Conservation (phyloP, 2,329 filamentous ascomycete genomes). For the Claviceps cyperi region DNA sequence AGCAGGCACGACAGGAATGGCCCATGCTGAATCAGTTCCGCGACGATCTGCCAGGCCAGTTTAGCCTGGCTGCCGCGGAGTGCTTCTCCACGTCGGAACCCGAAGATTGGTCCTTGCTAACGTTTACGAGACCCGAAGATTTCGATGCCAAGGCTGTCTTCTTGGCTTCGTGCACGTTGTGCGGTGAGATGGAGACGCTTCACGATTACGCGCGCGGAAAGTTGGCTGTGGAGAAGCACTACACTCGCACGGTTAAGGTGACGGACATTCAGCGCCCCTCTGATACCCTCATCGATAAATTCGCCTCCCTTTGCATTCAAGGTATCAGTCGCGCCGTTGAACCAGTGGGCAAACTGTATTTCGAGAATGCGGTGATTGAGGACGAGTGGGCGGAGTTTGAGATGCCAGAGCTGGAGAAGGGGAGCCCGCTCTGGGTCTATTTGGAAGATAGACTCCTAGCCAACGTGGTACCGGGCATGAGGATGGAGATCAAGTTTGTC, state of each 20-base stretch:
- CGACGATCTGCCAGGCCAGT: conserved; percentile 52
- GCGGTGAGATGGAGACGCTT: conserved; percentile 19
- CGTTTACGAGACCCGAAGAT: conserved; percentile 20
- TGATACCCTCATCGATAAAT: conserved; percentile 24
- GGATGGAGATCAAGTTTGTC: conserved; percentile 39
- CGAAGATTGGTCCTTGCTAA: conserved; percentile 16
- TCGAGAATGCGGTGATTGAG: conserved; percentile 31
- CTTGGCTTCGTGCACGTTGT: conserved; percentile 28
- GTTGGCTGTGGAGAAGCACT: conserved; percentile 25
- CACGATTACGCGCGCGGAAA: conserved; percentile 11
- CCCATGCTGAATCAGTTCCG: conserved; percentile 39
- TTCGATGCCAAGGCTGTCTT: conserved; percentile 28
- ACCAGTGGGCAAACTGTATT: conserved; percentile 29
- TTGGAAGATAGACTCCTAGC: conserved; percentile 45
- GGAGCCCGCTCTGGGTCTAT: conserved; percentile 34
- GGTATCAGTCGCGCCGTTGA: conserved; percentile 19
- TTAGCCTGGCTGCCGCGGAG: conserved; percentile 61
- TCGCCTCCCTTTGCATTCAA: conserved; percentile 26
- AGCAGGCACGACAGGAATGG: conserved; percentile 52
- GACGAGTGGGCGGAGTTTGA: conserved; percentile 29
- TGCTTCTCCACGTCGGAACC: conserved; percentile 38
- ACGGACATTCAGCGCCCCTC: conserved; percentile 32
- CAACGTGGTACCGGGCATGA: conserved; percentile 50
- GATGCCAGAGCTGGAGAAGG: conserved; percentile 6
- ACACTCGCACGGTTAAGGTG: conserved; percentile 48